Evolutionary conservation across 2,329 filamentous ascomycete species (phyloP), one percentile per base, ranked within the genome.

Genomic region (Microdochium bolleyi): DNA sequence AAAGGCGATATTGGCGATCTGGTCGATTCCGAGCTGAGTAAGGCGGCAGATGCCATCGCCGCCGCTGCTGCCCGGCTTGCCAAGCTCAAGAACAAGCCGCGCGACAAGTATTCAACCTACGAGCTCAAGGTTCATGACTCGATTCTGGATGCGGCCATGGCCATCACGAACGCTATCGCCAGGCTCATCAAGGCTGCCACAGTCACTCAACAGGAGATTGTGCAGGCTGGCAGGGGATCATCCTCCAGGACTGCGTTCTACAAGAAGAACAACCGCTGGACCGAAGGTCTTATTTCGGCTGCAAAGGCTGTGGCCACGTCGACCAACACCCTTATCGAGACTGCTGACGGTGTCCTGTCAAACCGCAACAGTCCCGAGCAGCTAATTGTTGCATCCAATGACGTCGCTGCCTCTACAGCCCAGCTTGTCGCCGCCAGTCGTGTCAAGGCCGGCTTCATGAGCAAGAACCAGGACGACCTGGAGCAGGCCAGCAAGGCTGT

Each of bases 181-280:
- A 87, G 89, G 67, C 82, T 99, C 54, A 97, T 99, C 77, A 92
- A 94, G 71, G 94, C 94, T 1, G 94, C 94, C 7, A 95, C 92
- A 0, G 84, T 81, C 19, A 95, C 92, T 1, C 94, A 99, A 68
- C 85, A 95, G 67, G 94, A 99, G 73, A 99, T 99, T 65, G 94
- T 99, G 46, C 86, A 91, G 58, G 90, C 95, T 57, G 94, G 94
- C 8, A 86, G 89, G 21, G 94, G 94, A 34, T 88, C 86, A 24
- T 89, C 89, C 51, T 95, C 90, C 48, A 83, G 86, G 54, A 95
- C 92, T 2, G 91, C 92, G 24, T 99, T 99, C 71, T 99, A 99
- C 84, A 97, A 97, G 81, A 97, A 97, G 78, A 96, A 99, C 80
- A 99, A 97, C 73, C 84, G 94, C 51, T 99, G 94, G 94, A 99